A percentile compares a stretch with the other conserved stretches of the same genome.
phyloP scores from a whole-genome alignment of 1,284 basidiomycete species.

The Rhodotorula sp. region DNA sequence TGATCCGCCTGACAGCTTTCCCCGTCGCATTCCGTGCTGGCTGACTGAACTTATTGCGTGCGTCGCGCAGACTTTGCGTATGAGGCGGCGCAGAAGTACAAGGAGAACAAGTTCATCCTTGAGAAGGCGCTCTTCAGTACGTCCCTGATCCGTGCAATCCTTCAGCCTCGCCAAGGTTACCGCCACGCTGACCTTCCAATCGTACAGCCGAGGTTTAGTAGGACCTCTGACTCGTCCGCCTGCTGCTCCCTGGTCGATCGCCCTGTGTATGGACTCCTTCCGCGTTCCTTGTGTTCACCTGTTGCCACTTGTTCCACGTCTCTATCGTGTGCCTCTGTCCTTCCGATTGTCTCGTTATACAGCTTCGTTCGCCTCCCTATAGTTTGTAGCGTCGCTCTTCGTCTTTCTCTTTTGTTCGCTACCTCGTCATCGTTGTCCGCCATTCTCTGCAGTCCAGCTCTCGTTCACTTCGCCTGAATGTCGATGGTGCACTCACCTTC shows the following conservation, averaged over 20 bases:
- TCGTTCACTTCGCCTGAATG: too few species aligned
- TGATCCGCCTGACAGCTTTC: constrained; percentile 2
- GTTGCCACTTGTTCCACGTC: not conserved
- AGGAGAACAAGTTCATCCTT: constrained; percentile 96
- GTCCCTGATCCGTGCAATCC: not conserved
- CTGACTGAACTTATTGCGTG: not conserved
- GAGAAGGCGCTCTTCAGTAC: constrained; percentile 65
- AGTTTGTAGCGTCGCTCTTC: not conserved
- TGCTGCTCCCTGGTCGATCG: constrained; percentile 52
- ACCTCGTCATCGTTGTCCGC: not conserved
- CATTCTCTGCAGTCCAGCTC: not conserved
- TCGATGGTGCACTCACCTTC: too few species aligned
- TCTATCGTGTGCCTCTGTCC: not conserved
- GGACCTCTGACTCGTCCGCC: constrained; percentile 48
- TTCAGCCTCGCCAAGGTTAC: too few species aligned
- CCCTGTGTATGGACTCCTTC: constrained; percentile 58
- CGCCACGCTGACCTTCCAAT: not conserved
- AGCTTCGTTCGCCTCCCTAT: not conserved
- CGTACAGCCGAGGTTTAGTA: constrained; percentile 19
- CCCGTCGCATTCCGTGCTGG: not conserved
- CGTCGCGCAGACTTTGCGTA: constrained; percentile 77
- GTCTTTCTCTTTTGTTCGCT: not conserved
- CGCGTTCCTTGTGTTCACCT: constrained; percentile 54
- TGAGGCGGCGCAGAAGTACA: constrained; percentile 89
- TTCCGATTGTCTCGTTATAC: too few species aligned